A percentile compares a stretch with the other conserved stretches of the same genome.
phyloP scores from a whole-genome alignment of 352 stramenopile species.

The Halophytophthora polymorphica region DNA sequence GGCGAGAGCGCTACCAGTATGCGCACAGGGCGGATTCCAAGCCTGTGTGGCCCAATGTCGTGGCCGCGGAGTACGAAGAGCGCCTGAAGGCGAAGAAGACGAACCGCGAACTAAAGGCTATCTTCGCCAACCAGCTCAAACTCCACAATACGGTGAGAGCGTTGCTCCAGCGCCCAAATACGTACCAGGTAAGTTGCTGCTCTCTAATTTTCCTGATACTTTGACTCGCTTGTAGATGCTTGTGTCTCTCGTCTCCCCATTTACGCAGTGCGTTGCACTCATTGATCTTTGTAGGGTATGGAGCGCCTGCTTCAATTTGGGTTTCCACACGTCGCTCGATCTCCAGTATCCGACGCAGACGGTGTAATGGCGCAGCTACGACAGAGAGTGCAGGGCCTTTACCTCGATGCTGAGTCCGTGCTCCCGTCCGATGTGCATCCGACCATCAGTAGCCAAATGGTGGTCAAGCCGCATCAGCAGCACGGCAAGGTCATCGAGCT shows the following conservation, averaged over 20 bases:
- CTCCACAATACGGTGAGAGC: too few relatives aligned
- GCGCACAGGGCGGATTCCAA: not conserved
- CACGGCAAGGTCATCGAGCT: not conserved
- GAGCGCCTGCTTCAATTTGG: too few relatives aligned
- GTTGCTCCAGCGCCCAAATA: too few relatives aligned
- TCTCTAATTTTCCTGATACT: too few relatives aligned
- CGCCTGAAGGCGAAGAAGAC: slow-evolving; percentile 8
- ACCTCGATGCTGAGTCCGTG: not conserved
- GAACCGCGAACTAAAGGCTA: slow-evolving; percentile 11
- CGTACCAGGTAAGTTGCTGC: too few relatives aligned
- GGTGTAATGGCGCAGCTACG: not conserved
- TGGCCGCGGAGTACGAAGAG: not conserved
- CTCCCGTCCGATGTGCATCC: not conserved
- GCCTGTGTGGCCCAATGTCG: slow-evolving; percentile 9
- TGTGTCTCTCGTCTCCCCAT: too few relatives aligned
- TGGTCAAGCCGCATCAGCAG: not conserved
- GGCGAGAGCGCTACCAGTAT: not conserved
- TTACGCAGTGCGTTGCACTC: too few relatives aligned
- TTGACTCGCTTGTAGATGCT: too few relatives aligned
- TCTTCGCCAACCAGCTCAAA: not conserved
- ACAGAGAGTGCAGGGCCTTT: not conserved
- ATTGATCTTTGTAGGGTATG: too few relatives aligned
- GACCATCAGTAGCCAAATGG: not conserved
- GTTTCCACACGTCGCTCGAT: too few relatives aligned
- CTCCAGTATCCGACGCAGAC: too few relatives aligned